These are phyloP conservation scores for Verbascum thapsus DNA, from an alignment of 257 asterid species.

Conservation along the genomic window DNA sequence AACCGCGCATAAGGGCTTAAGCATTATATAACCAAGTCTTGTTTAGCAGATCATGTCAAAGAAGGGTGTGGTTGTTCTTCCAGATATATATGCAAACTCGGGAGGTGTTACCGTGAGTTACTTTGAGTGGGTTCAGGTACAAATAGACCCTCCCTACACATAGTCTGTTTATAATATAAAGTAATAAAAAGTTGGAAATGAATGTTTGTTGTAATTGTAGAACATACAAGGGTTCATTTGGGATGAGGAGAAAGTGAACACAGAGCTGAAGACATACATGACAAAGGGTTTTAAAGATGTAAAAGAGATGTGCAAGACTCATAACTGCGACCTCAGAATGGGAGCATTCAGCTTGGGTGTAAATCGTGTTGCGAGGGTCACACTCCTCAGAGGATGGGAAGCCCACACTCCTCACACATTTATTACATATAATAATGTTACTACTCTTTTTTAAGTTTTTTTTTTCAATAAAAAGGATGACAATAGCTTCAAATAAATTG, in stretches of 20 bases:
- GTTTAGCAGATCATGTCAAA: constrained; percentile 62
- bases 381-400: constrained; percentile 93
- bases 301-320: constrained; percentile 79
- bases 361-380: constrained; percentile 89
- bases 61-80: constrained; percentile 78
- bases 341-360: constrained; percentile 91
- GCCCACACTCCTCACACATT: constrained; percentile 32
- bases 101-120: constrained; percentile 89
- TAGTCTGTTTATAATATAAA: neutral
- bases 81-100: constrained; percentile 79
- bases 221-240: constrained; percentile 98
- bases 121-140: constrained; percentile 95
- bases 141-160: neutral
- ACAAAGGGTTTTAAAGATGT: constrained; percentile 67
- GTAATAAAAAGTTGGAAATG: neutral
- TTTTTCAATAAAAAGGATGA: neutral
- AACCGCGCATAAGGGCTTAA: too few species aligned
- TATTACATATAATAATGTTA: too few species aligned
- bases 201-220: constrained; percentile 31
- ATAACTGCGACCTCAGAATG: constrained; percentile 78
- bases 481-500: neutral
- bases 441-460: too few species aligned
- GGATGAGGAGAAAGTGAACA: constrained; percentile 88
- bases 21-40: neutral
- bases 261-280: constrained; percentile 82